Percentiles rank a stretch among this genome's conserved stretches.
phyloP scores from a whole-genome alignment of 2,329 filamentous ascomycete species.

The Bipolaris sorokiniana region DNA sequence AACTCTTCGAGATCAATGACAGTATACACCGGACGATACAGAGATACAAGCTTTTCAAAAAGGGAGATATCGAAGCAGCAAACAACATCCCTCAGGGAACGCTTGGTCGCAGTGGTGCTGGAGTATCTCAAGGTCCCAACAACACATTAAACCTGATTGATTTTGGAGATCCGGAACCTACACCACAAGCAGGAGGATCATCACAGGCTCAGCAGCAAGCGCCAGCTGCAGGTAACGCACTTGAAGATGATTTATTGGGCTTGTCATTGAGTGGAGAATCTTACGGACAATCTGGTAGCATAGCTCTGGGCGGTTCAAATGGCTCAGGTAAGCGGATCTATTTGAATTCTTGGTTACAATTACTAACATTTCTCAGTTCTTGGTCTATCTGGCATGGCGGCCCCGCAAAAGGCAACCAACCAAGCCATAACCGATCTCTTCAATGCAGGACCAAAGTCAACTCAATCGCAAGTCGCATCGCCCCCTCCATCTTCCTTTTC shows the following conservation, averaged over 20 bases:
- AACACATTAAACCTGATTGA: conserved; percentile 94
- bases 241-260: conserved; percentile 91
- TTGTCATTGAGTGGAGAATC: conserved; percentile 73
- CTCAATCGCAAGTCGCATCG: conserved; percentile 51
- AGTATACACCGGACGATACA: conserved; percentile 97
- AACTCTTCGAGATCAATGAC: conserved; percentile 96
- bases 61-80: conserved; percentile 85
- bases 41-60: conserved; percentile 93
- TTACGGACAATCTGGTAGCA: conserved; percentile 78
- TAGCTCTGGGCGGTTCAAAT: conserved; percentile 72
- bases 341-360: background rate
- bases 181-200: conserved; percentile 36
- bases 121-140: conserved; percentile 68
- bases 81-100: conserved; percentile 84
- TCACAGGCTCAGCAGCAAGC: conserved; percentile 51
- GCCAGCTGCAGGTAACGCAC: conserved; percentile 63
- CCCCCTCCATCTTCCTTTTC: conserved; percentile 53
- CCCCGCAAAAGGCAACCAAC: conserved; percentile 53
- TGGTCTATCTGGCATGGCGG: conserved; percentile 41
- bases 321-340: conserved; percentile 40
- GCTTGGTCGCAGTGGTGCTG: conserved; percentile 68
- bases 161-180: conserved; percentile 72
- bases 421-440: conserved; percentile 65
- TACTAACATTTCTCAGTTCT: conserved; percentile 34
- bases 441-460: conserved; percentile 54